A percentile compares a stretch with the other conserved stretches of the same genome.
Conservation (phyloP, 108 stramenopile genomes). For the Schizochytrium sp. region DNA sequence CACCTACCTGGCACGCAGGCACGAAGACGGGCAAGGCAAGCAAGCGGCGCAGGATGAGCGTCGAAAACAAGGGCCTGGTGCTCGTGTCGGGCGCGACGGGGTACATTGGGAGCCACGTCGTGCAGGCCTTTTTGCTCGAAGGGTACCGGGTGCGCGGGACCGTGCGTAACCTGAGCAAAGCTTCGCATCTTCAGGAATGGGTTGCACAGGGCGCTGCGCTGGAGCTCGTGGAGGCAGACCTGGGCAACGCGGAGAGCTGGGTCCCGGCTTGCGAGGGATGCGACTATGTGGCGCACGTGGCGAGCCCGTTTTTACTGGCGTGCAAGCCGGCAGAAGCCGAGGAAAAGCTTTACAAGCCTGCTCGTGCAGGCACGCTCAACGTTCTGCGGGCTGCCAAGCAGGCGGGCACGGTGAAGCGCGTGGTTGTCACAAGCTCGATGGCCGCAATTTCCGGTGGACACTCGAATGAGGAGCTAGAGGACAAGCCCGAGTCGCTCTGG, state of each 20-base stretch:
- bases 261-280: neutral
- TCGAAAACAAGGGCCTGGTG: neutral
- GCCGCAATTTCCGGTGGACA: neutral
- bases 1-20: too few relatives aligned
- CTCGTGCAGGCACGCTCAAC: neutral
- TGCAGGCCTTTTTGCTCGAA: neutral
- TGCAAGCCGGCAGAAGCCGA: neutral
- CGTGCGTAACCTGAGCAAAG: neutral
- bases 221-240: constrained; percentile 18
- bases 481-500: neutral
- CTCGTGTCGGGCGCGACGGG: constrained; percentile 16
- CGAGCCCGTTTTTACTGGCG: neutral
- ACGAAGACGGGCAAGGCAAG: too few relatives aligned
- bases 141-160: constrained; percentile 21
- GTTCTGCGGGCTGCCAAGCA: constrained; percentile 4
- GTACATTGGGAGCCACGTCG: neutral
- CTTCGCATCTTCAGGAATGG: neutral
- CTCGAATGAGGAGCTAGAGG: neutral
- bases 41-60: too few relatives aligned
- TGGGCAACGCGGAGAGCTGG: neutral
- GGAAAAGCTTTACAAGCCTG: neutral
- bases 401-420: neutral
- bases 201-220: neutral
- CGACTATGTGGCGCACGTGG: constrained; percentile 12
- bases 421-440: constrained; percentile 14